phyloP scores from a whole-genome alignment of 768 basidiomycete species.

The Dentipellis fragilis region DNA sequence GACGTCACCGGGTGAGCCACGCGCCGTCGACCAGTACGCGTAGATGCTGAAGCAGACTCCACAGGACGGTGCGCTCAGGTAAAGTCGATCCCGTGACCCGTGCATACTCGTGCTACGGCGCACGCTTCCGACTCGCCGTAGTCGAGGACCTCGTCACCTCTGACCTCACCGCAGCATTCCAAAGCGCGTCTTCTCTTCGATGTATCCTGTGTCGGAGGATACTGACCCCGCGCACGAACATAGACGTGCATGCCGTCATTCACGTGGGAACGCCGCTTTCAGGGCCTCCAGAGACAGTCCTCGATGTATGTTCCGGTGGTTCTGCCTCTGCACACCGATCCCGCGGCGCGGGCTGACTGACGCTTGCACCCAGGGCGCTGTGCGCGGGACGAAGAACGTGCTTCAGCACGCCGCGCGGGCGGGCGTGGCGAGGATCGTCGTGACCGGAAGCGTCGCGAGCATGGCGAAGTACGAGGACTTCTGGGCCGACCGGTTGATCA shows the following conservation, averaged over 20 bases:
- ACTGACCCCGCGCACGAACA: background rate
- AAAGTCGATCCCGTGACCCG: background rate
- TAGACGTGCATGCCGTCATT: background rate
- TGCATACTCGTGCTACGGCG: background rate
- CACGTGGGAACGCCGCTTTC: background rate
- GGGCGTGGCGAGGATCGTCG: background rate
- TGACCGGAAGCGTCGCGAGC: background rate
- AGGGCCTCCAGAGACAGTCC: background rate
- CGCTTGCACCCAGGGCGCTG: background rate
- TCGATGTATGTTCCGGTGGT: background rate
- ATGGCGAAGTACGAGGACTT: background rate
- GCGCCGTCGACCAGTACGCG: background rate
- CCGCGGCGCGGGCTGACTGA: background rate
- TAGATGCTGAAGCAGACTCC: background rate
- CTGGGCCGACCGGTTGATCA: background rate
- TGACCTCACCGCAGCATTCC: conserved; percentile 10
- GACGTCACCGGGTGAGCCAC: conserved; percentile 30
- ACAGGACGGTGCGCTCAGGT: conserved; percentile 8
- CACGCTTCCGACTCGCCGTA: conserved; percentile 6
- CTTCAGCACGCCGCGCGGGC: background rate
- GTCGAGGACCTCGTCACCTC: conserved; percentile 10
- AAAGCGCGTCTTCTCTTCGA: conserved; percentile 3
- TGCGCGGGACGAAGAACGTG: background rate
- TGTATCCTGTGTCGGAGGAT: background rate
- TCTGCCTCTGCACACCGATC: background rate